phyloP scores from a whole-genome alignment of 768 basidiomycete species.

The Boletus edulis region DNA sequence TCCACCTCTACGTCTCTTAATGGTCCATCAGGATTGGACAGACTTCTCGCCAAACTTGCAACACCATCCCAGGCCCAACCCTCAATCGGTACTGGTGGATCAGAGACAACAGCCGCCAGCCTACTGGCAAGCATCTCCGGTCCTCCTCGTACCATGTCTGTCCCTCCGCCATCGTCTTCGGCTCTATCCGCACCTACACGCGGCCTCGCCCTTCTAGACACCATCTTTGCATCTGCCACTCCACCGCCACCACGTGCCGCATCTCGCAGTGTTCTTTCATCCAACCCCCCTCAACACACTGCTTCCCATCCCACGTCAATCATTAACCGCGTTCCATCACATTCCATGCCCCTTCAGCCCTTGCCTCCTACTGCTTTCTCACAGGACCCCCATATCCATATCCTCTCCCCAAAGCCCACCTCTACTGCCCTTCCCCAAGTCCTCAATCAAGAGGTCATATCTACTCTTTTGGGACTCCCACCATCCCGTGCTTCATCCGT shows the following conservation, averaged over 20 bases:
- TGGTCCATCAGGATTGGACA: conserved; percentile 40
- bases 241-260: conserved; percentile 21
- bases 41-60: conserved; percentile 41
- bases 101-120: conserved; percentile 38
- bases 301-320: conserved; percentile 11
- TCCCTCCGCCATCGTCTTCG: conserved; percentile 29
- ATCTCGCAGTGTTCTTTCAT: conserved; percentile 15
- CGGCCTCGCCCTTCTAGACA: conserved; percentile 61
- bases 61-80: conserved; percentile 16
- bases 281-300: conserved; percentile 12
- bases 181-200: conserved; percentile 32
- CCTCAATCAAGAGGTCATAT: conserved; percentile 69
- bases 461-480: conserved; percentile 56
- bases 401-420: conserved; percentile 58
- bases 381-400: conserved; percentile 40
- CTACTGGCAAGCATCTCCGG: conserved; percentile 51
- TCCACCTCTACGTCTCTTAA: conserved; percentile 14
- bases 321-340: conserved; percentile 1
- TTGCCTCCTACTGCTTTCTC: conserved; percentile 20
- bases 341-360: conserved; percentile 9
- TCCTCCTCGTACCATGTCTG: conserved; percentile 31
- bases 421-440: conserved; percentile 57
- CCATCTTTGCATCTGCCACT: conserved; percentile 72
- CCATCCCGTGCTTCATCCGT: conserved; percentile 38
- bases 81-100: conserved; percentile 22